A percentile compares a stretch with the other conserved stretches of the same genome.
Evolutionary conservation across 2,329 filamentous ascomycete species (phyloP).

Genomic region (Cladorrhinum sp.): DNA sequence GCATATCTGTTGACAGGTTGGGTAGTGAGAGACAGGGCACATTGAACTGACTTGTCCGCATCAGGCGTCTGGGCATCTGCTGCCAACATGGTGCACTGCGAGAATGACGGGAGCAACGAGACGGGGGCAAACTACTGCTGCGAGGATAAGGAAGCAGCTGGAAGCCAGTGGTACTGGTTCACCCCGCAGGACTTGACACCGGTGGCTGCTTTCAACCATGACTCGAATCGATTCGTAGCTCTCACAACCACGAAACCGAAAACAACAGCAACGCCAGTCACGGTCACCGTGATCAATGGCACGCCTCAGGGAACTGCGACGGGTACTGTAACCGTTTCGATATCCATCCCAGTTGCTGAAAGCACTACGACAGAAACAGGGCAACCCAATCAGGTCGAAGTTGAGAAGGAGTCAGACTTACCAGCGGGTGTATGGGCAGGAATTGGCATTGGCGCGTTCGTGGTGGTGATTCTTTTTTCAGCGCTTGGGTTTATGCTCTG

Average conservation of each 20-base stretch:
- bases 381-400: background rate
- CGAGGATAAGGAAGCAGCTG: background rate
- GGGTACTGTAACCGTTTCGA: background rate
- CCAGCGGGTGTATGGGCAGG: background rate
- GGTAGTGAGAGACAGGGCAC: background rate
- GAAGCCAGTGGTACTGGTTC: background rate
- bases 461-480: background rate
- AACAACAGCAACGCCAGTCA: background rate
- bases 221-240: background rate
- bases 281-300: background rate
- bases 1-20: background rate
- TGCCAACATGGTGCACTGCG: background rate
- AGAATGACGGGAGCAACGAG: background rate
- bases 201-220: background rate
- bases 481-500: background rate
- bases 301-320: background rate
- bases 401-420: background rate
- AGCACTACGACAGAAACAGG: background rate
- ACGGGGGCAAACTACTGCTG: background rate
- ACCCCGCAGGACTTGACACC: background rate
- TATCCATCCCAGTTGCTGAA: background rate
- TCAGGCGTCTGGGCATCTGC: background rate
- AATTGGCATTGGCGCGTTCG: background rate
- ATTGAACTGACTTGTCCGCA: background rate
- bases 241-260: background rate